phyloP scores from a whole-genome alignment of 2,329 filamentous ascomycete species.

The Exophiala oligosperma region DNA sequence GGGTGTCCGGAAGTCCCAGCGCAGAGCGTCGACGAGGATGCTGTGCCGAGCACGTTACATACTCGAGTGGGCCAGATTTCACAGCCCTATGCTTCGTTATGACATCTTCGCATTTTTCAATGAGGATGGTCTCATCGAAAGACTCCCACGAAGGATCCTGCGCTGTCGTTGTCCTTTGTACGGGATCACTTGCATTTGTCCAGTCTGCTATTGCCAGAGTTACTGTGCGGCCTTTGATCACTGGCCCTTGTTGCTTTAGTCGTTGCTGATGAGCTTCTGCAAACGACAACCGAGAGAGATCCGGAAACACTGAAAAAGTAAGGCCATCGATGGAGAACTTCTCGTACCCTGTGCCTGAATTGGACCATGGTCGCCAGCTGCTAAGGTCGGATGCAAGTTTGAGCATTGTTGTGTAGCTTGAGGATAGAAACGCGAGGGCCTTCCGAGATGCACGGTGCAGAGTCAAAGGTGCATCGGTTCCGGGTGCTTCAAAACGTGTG shows the following conservation, averaged over 20 bases:
- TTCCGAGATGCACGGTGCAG: neutral
- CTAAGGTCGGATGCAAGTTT: neutral
- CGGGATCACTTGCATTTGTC: neutral
- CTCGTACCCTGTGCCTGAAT: neutral
- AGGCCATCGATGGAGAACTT: slow-evolving; percentile 2
- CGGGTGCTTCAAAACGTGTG: neutral
- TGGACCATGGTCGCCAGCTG: neutral
- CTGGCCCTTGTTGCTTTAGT: neutral
- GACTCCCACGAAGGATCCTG: neutral
- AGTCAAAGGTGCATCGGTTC: neutral
- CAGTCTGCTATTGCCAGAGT: neutral
- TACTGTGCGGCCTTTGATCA: neutral
- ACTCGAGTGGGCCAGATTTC: neutral
- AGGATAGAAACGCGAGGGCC: neutral
- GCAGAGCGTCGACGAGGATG: neutral
- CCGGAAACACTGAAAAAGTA: neutral
- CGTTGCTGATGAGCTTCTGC: neutral
- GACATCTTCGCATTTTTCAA: neutral
- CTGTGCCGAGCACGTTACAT: slow-evolving; percentile 1
- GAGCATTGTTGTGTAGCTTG: neutral
- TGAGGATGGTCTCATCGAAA: neutral
- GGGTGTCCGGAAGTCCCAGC: neutral
- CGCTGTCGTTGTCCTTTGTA: neutral
- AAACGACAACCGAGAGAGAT: neutral
- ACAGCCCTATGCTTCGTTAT: neutral